phyloP scores from a whole-genome alignment of 495 filamentous ascomycete genomes.

The Penicillium egyptiacum region DNA sequence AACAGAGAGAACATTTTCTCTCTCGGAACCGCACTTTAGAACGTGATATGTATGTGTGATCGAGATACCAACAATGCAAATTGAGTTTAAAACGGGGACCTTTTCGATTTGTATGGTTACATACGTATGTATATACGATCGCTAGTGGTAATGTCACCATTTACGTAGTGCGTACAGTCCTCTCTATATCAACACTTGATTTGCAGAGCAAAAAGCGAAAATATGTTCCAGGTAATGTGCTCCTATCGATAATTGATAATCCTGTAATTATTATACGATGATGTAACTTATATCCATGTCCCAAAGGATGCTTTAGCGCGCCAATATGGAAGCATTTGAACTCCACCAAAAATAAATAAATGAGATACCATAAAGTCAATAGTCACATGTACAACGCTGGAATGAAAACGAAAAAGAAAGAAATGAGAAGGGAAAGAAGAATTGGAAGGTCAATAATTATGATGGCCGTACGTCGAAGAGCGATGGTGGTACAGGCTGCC shows the following conservation, averaged over 20 bases:
- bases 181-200: not conserved
- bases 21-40: not conserved
- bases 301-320: not conserved
- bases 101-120: not conserved
- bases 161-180: not conserved
- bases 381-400: slow-evolving; percentile 22
- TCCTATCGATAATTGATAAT: not conserved
- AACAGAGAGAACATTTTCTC: not conserved
- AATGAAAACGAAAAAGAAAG: slow-evolving; percentile 4
- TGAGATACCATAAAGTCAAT: slow-evolving; percentile 21
- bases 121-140: not conserved
- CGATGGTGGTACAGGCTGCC: slow-evolving; percentile 59
- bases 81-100: not conserved
- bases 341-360: slow-evolving; percentile 9
- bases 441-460: slow-evolving; percentile 36
- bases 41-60: not conserved
- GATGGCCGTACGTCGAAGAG: slow-evolving; percentile 36
- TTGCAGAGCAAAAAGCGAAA: not conserved
- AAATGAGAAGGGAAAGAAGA: not conserved
- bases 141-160: not conserved
- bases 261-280: slow-evolving; percentile 3
- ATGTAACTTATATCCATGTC: not conserved
- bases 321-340: not conserved
- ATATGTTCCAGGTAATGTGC: not conserved
- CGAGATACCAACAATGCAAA: not conserved